Conservation (phyloP, 2,329 filamentous ascomycete genomes). For the Helotiales sp. region DNA sequence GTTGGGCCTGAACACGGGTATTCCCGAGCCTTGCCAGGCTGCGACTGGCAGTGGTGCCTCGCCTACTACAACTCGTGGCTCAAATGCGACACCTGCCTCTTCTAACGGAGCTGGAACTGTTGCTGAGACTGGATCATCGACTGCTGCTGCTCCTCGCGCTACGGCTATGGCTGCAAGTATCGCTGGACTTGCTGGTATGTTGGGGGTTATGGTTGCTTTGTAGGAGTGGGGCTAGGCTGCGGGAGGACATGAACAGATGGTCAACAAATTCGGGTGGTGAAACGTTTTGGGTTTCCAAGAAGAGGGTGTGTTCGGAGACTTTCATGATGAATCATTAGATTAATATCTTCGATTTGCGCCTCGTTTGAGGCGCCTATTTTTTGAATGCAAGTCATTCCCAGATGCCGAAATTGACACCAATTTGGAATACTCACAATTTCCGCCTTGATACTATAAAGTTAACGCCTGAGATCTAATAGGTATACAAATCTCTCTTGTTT, state of each 20-base stretch:
- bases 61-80: background rate
- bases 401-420: background rate
- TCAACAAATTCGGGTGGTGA: background rate
- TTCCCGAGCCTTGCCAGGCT: constrained; percentile 1
- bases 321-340: background rate
- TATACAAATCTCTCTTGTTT: too few species aligned
- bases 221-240: background rate
- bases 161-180: constrained; percentile 16
- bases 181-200: constrained; percentile 18
- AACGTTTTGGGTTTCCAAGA: background rate
- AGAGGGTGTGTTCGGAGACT: background rate
- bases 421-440: background rate
- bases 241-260: background rate
- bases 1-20: background rate
- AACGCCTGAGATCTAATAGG: too few species aligned
- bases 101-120: constrained; percentile 2
- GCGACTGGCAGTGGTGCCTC: background rate
- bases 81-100: background rate
- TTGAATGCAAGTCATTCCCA: background rate
- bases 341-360: background rate
- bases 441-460: too few species aligned
- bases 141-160: constrained; percentile 13
- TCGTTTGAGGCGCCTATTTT: background rate
- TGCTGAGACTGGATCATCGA: constrained; percentile 1
- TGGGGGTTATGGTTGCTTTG: constrained; percentile 16